Evolutionary conservation across 371 early-diverging fungal genomes (phyloP), one percentile per base, ranked within the genome.

Genomic region (Mortierella sp.): DNA sequence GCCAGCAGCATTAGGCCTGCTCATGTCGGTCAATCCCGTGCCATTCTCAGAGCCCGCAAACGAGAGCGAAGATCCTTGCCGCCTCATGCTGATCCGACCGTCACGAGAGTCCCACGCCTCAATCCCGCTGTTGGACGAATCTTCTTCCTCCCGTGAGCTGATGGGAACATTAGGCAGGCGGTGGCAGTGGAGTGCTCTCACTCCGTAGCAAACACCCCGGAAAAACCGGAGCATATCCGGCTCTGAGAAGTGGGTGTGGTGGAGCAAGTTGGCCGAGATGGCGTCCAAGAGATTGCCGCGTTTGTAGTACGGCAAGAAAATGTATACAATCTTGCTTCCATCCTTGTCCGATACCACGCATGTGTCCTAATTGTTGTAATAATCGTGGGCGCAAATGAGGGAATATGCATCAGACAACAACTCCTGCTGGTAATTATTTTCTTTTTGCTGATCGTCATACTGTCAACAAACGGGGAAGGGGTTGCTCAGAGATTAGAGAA

Each of bases 271-370:
- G 41, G 87, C 86, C 74, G 87, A 85, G 55, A 91, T 90, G 34
- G 88, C 87, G 48, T 94, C 94, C 78, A 90, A 85, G 6, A 95
- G 78, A 44, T 89, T 93, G 44, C 94, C 94, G n/a, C 85, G 86
- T 88, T 91, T 90, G 74, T 90, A 92, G 69, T 91, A 92, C 7
- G 92, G 92, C 70, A 93, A 78, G 47, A 93, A 91, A 6, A 93
- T 91, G 68, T 93, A 93, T 0, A 91, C 88, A 4, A 91, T 89
- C 74, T 90, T 92, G 71, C 89, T 88, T 4, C 89, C 90, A 78
- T 91, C 91, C 50, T 84, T 76, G 75, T 92, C 92, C 34, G 86
- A 87, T 13, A 89, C 87, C 16, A 90, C 89, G 50, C 91, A 89
- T n/a, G 89, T 89, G 73, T 93, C 93, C 93, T 93, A 85, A 6